phyloP scores from a whole-genome alignment of 148 eudicot species.

The Rhododendron ferrugineum region DNA sequence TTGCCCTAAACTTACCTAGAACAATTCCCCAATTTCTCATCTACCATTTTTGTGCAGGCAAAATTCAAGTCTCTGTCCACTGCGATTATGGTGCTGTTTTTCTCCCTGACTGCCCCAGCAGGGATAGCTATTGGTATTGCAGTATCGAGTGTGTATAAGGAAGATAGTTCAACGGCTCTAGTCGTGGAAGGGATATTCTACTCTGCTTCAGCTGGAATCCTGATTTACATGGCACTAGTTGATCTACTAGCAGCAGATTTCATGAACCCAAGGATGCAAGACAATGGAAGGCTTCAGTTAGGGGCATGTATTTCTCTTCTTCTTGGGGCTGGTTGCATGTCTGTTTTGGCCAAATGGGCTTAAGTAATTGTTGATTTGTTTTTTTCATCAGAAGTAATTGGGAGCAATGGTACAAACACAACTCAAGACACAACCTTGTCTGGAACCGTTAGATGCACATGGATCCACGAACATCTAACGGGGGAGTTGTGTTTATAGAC shows the following conservation, averaged over 20 bases:
- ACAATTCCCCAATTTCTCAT: background rate
- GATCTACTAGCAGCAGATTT: conserved; percentile 17
- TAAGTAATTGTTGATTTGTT: background rate
- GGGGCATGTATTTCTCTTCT: conserved; percentile 12
- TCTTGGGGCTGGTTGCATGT: conserved; percentile 15
- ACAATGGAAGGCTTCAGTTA: background rate
- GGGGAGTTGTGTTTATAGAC: background rate
- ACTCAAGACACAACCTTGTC: background rate
- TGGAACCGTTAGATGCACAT: background rate
- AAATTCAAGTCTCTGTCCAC: background rate
- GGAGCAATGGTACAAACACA: background rate
- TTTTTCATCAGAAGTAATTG: background rate
- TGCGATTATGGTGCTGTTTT: background rate
- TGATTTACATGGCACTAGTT: conserved; percentile 18
- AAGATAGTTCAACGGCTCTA: background rate
- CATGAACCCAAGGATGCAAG: conserved; percentile 18
- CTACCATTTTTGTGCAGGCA: background rate
- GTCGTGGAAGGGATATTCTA: conserved; percentile 3
- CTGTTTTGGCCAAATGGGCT: conserved; percentile 17
- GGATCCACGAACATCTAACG: background rate
- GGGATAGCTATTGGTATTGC: conserved; percentile 7
- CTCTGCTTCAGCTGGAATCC: conserved; percentile 17
- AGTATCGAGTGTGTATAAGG: background rate
- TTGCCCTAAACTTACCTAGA: background rate
- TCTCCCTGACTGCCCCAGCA: conserved; percentile 9